Evolutionary conservation across 306 rosid species (phyloP).

Genomic region (Cucumis cinereus): DNA sequence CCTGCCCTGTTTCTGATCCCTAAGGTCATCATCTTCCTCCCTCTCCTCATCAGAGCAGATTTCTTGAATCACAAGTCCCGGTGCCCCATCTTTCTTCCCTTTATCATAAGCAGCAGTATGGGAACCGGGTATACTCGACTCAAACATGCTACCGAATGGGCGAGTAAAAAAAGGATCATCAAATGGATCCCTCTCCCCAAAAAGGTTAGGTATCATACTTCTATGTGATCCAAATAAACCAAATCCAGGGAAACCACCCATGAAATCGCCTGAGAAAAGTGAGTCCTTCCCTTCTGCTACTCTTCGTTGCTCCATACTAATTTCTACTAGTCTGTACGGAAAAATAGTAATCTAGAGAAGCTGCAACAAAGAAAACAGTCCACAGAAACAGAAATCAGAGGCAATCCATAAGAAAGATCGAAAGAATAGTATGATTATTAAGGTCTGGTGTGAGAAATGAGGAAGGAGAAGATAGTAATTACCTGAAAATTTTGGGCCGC

Average conservation of each 20-base stretch:
- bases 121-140: conserved; percentile 19
- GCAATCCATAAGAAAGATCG: not conserved
- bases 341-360: not conserved
- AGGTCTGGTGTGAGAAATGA: not conserved
- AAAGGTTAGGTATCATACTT: conserved; percentile 34
- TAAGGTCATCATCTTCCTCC: conserved; percentile 13
- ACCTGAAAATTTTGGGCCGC: not conserved
- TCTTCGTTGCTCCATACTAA: conserved; percentile 52
- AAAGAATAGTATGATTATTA: not conserved
- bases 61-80: conserved; percentile 52
- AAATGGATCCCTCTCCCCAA: conserved; percentile 64
- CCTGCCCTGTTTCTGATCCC: conserved; percentile 12
- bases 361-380: not conserved
- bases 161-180: conserved; percentile 69
- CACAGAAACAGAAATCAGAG: not conserved
- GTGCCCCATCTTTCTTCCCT: conserved; percentile 19
- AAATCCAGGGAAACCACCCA: conserved; percentile 18
- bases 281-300: conserved; percentile 23
- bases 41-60: conserved; percentile 50
- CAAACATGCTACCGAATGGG: conserved; percentile 31
- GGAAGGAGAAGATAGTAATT: not conserved
- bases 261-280: conserved; percentile 17
- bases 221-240: conserved; percentile 36
- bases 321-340: conserved; percentile 3
- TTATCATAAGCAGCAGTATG: conserved; percentile 11